Evolutionary conservation across 2,329 filamentous ascomycete species (phyloP).

Genomic region (Alternaria dauci): DNA sequence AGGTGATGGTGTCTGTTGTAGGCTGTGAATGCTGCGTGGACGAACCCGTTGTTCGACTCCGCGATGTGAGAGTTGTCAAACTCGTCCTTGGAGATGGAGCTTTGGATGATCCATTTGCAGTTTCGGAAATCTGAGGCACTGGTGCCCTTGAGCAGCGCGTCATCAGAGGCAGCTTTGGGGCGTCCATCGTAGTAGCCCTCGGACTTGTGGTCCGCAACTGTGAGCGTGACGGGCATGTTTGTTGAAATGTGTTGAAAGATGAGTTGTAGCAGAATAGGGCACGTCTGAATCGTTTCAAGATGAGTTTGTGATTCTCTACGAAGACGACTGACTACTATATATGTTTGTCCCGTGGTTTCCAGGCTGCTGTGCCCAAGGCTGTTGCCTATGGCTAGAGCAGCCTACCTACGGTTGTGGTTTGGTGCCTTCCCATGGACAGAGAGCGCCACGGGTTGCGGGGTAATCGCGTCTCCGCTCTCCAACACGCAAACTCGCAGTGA

Average conservation of each 20-base stretch:
- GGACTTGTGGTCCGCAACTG: slow-evolving; percentile 11
- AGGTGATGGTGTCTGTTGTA: slow-evolving; percentile 34
- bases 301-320: background rate
- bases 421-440: background rate
- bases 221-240: slow-evolving; percentile 24
- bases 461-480: background rate
- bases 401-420: background rate
- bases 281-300: background rate
- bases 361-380: background rate
- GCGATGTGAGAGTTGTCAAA: slow-evolving; percentile 8
- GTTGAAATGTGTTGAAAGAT: background rate
- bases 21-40: slow-evolving; percentile 24
- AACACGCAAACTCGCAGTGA: background rate
- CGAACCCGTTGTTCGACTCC: slow-evolving; percentile 26
- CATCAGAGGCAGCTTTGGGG: background rate
- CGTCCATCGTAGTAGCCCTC: background rate
- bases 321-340: background rate
- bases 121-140: background rate
- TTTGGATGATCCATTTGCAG: slow-evolving; percentile 16
- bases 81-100: slow-evolving; percentile 11
- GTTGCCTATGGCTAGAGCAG: slow-evolving; percentile 1
- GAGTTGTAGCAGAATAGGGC: background rate
- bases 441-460: background rate
- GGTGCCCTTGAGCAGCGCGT: background rate
- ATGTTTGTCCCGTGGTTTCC: background rate